phyloP scores from a whole-genome alignment of 2,329 filamentous ascomycete species.

The Paraconiothyrium sp. region DNA sequence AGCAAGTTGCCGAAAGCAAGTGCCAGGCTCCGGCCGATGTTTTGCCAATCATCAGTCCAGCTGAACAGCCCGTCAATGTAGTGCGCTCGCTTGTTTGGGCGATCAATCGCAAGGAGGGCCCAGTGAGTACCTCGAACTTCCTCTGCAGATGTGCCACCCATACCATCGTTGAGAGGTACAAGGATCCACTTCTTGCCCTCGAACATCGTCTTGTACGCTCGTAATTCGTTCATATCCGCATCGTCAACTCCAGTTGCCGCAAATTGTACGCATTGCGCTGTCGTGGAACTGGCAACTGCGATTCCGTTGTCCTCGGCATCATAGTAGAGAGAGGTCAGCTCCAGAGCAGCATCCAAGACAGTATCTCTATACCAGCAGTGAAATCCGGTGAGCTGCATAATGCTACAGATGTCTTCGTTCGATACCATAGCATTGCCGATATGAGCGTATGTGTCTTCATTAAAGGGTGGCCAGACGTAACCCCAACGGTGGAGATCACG shows the following conservation, averaged over 20 bases:
- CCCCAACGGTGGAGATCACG: conserved; percentile 10
- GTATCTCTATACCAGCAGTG: conserved; percentile 32
- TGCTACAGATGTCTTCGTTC: conserved; percentile 25
- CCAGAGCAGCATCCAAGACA: conserved; percentile 32
- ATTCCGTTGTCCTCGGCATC: conserved; percentile 25
- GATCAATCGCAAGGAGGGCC: conserved; percentile 32
- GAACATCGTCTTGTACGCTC: conserved; percentile 18
- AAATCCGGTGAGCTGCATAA: background rate
- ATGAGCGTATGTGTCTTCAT: conserved; percentile 24
- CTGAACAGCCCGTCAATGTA: conserved; percentile 33
- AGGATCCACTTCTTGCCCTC: conserved; percentile 34
- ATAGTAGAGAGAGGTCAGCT: conserved; percentile 20
- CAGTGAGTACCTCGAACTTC: conserved; percentile 29
- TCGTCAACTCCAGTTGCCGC: conserved; percentile 14
- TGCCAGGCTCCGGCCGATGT: conserved; percentile 8
- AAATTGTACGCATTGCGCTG: conserved; percentile 24
- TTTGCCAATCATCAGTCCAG: background rate
- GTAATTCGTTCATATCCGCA: conserved; percentile 17
- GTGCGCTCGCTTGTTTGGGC: conserved; percentile 11
- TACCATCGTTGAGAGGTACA: conserved; percentile 36
- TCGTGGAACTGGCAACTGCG: conserved; percentile 27
- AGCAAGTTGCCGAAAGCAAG: conserved; percentile 25
- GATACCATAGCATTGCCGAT: conserved; percentile 23
- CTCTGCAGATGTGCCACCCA: conserved; percentile 11
- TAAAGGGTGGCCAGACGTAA: background rate